Base-by-base conservation (phyloP, 2,329 filamentous ascomycete genomes). In the Aspergillus fructus region DNA sequence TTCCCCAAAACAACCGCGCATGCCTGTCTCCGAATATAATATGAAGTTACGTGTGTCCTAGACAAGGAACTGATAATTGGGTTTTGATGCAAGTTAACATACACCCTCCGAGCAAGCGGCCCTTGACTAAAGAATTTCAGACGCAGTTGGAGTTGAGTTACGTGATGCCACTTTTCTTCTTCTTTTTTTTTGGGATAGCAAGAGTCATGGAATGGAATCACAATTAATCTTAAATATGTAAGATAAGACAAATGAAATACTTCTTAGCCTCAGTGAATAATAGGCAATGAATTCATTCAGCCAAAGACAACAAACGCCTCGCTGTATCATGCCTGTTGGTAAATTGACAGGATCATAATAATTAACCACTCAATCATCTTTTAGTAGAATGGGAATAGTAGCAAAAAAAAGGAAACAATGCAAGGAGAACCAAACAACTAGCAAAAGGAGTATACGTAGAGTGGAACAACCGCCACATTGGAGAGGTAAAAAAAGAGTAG, bases 261-360 rank as follows among this genome's bases (percentile, higher is more conserved):
- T 11, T 49, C 17, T 27, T 27, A 27, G 8, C 27, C 13, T 37
- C 13, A 15, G 27, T 21, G 8, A 48, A 4, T 5, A 48, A 17
- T n/a, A 48, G 13, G 9, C 11, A 30, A 46, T 27, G 4, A 17
- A 17, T 23, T 30, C 13, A 45, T 23, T 11, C 24, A 47, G 43
- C 43, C 46, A 49, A 37, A 47, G 48, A 55, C 41, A 58, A 21
- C 34, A 21, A 60, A 58, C 47, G 52, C 53, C 48, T 21, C 37
- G 48, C 49, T 47, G 23, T 50, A 39, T 54, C 47, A 55, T 53
- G 47, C 42, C 41, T 34, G 23, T 37, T 15, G 34, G 34, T 37
- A 37, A n/a, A 13, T 37, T n/a, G 13, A 37, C 33, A 8, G 34
- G 34, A 48, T 23, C 40, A 40, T 30, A 46, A 11, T 39, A 58